Conservation (phyloP, 2,329 filamentous ascomycete species). For the Trichoderma gracile region DNA sequence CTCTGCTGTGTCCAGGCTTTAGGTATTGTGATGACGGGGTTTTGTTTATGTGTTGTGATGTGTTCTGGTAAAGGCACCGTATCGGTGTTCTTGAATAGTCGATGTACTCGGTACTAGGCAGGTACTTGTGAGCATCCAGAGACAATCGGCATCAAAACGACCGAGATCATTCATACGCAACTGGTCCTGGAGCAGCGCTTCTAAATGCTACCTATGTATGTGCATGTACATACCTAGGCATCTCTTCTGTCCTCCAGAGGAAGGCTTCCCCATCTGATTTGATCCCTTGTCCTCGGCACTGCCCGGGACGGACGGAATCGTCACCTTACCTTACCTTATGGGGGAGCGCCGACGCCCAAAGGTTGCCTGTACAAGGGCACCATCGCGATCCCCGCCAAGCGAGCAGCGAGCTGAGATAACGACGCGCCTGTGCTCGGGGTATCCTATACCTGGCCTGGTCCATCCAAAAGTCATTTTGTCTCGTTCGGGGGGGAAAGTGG, state of each 20-base stretch:
- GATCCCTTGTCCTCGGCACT: neutral
- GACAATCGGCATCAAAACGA: neutral
- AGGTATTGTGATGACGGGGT: too few species aligned
- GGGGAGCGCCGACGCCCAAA: too few species aligned
- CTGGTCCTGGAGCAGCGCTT: neutral
- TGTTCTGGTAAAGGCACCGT: neutral
- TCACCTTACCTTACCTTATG: neutral
- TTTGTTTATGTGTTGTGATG: too few species aligned
- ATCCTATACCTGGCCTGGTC: neutral
- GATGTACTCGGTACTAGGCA: neutral
- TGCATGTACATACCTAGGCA: too few species aligned
- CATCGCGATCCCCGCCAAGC: too few species aligned
- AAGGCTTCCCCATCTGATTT: neutral
- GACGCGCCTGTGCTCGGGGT: neutral
- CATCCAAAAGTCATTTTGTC: neutral
- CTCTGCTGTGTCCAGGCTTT: neutral
- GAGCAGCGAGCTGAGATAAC: too few species aligned
- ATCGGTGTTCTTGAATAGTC: too few species aligned
- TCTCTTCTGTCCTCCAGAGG: neutral
- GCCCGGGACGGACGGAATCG: conserved; percentile 9
- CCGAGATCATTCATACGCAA: too few species aligned
- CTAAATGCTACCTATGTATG: too few species aligned
- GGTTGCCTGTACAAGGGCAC: too few species aligned
- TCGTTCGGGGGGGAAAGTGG: neutral
- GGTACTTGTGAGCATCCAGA: neutral